phyloP scores from a whole-genome alignment of 202 grass and related monocot species.

The Digitaria exilis region DNA sequence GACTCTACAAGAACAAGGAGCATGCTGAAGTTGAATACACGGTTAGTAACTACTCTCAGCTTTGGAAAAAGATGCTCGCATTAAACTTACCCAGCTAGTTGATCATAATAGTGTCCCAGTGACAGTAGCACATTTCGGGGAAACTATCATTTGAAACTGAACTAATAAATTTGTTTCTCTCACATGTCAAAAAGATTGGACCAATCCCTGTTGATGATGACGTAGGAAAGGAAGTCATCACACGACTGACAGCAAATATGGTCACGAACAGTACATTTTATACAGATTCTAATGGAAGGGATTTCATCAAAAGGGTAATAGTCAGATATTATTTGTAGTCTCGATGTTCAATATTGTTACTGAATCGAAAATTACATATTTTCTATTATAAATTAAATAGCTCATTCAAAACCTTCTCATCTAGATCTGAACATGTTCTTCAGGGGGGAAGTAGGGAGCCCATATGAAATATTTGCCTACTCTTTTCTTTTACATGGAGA shows the following conservation, averaged over 20 bases:
- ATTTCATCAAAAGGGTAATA: constrained; percentile 90
- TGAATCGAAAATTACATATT: not conserved
- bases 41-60: constrained; percentile 46
- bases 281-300: constrained; percentile 94
- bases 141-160: not conserved
- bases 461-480: not conserved
- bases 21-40: constrained; percentile 97
- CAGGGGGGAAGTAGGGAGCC: not conserved
- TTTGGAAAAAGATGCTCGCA: not conserved
- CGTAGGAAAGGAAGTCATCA: constrained; percentile 83
- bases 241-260: constrained; percentile 81
- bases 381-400: not conserved
- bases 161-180: constrained; percentile 7
- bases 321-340: constrained; percentile 26
- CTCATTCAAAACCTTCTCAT: not conserved
- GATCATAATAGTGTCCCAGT: not conserved
- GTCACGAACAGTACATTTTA: constrained; percentile 76
- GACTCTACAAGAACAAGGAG: constrained; percentile 84
- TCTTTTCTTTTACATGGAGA: constrained; percentile 21
- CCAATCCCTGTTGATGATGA: constrained; percentile 76
- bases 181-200: constrained; percentile 62
- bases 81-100: not conserved
- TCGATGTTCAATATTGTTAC: not conserved
- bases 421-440: constrained; percentile 9
- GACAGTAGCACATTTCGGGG: not conserved